Base-by-base conservation (phyloP, 352 stramenopile species). In the Phytophthora megakarya region DNA sequence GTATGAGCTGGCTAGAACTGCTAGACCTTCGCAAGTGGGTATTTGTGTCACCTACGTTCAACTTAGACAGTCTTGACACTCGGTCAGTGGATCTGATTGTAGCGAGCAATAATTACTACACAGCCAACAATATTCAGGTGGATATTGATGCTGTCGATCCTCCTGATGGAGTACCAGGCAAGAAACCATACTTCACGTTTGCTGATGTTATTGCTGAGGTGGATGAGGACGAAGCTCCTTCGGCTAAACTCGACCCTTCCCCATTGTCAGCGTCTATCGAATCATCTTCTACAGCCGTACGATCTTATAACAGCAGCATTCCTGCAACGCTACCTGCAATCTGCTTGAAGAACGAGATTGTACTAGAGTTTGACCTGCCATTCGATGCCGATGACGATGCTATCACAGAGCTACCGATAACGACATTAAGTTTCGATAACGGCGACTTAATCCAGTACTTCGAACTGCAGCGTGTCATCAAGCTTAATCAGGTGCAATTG, bases 21-120 rank as follows among this genome's bases (percentile, higher is more conserved):
- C 73, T 96, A 6, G 88, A 96, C 68, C 59, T 96, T 43, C 75
- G 80, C 18, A 96, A 96, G 50, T 96, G 86, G 88, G 62, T 78
- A 13, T 94, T 92, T 63, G 75, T 95, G 25, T 93, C 81, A 11
- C 70, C 82, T 9, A 60, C 71, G 2, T 95, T 96, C 26, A 69
- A 78, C 12, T 61, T 93, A 12, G 82, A 93, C 10, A 48, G 68
- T 0, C 68, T 96, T 11, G 85, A 96, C 35, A 72, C 76, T 1
- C 63, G 84, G n/a, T 84, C 84, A 7, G 80, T 93, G 10, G 84
- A 95, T 33, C 75, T 78, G 1, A 70, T 90, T 3, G 75, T 92
- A 10, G 84, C 84, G 26, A 92, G 83, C 42, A 86, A 79, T 30
- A 89, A 90, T 55, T 95, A 95, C 55, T 95, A 90, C 65, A 93